These are phyloP conservation scores for Spencermartinsiella ligniputridi DNA, from an alignment of 1,139 yeast species.

Conservation along the genomic window DNA sequence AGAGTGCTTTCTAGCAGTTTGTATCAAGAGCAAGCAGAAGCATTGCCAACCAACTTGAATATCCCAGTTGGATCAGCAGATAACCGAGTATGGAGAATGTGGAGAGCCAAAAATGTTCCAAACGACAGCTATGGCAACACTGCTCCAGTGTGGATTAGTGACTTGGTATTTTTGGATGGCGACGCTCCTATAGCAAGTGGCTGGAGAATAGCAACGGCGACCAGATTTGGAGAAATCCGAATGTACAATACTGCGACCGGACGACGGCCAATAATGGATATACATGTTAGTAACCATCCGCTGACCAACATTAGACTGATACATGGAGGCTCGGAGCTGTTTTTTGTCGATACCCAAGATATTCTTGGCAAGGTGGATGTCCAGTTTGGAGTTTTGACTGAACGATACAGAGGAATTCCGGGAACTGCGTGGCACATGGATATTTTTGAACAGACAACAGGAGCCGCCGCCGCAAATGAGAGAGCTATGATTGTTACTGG, in stretches of 20 bases:
- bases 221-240: constrained; percentile 33
- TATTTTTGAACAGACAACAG: constrained; percentile 1
- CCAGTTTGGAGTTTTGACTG: constrained; percentile 16
- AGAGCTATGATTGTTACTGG: constrained; percentile 46
- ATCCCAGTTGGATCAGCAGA: constrained; percentile 1
- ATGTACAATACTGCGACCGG: constrained; percentile 31
- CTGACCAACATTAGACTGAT: constrained; percentile 23
- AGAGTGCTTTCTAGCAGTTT: constrained; percentile 13
- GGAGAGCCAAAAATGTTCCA: constrained; percentile 30
- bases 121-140: constrained; percentile 22
- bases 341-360: constrained; percentile 28
- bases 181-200: constrained; percentile 24
- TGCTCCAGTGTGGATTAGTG: constrained; percentile 32
- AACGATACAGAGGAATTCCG: constrained; percentile 22
- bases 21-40: constrained; percentile 4
- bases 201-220: constrained; percentile 30
- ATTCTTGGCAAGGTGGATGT: constrained; percentile 23
- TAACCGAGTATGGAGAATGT: constrained; percentile 16
- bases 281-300: constrained; percentile 29
- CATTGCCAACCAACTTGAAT: not conserved
- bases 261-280: constrained; percentile 27
- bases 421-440: constrained; percentile 20
- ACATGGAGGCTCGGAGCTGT: constrained; percentile 15
- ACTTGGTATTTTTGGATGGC: constrained; percentile 30
- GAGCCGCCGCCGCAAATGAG: not conserved